phyloP scores from a whole-genome alignment of 2,329 filamentous ascomycete genomes.

The Penicillium freii region DNA sequence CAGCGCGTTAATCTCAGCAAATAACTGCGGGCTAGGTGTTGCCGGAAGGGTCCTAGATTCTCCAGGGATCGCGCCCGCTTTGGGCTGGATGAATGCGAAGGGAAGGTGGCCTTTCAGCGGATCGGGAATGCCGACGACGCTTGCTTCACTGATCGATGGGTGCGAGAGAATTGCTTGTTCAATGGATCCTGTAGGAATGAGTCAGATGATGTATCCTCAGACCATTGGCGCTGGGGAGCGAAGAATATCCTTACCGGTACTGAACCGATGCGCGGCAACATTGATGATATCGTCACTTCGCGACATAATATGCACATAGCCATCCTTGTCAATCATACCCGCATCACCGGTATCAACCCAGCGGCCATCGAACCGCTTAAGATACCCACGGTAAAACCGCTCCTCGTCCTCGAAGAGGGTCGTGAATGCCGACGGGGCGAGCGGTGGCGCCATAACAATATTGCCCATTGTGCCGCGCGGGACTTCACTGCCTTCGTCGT shows the following conservation, averaged over 20 bases:
- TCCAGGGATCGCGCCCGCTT: slow-evolving; percentile 39
- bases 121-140: slow-evolving; percentile 83
- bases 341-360: slow-evolving; percentile 93
- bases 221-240: not conserved
- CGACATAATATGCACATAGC: slow-evolving; percentile 63
- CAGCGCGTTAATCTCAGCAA: slow-evolving; percentile 46
- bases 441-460: slow-evolving; percentile 77
- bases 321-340: slow-evolving; percentile 76
- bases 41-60: slow-evolving; percentile 28
- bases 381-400: slow-evolving; percentile 79
- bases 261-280: slow-evolving; percentile 88
- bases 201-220: not conserved
- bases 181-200: slow-evolving; percentile 65
- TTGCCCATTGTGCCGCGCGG: slow-evolving; percentile 79
- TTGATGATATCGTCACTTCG: slow-evolving; percentile 85
- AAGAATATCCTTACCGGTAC: slow-evolving; percentile 62
- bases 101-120: slow-evolving; percentile 84
- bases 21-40: slow-evolving; percentile 43
- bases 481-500: slow-evolving; percentile 74
- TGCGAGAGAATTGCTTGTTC: slow-evolving; percentile 88
- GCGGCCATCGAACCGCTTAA: slow-evolving; percentile 74
- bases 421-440: slow-evolving; percentile 82
- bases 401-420: slow-evolving; percentile 84
- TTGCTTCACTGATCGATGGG: slow-evolving; percentile 74
- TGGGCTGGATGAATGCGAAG: slow-evolving; percentile 77